A percentile compares a stretch with the other conserved stretches of the same genome.
Evolutionary conservation across 1,284 basidiomycete species (phyloP).

Genomic region (Ustilago hordei): DNA sequence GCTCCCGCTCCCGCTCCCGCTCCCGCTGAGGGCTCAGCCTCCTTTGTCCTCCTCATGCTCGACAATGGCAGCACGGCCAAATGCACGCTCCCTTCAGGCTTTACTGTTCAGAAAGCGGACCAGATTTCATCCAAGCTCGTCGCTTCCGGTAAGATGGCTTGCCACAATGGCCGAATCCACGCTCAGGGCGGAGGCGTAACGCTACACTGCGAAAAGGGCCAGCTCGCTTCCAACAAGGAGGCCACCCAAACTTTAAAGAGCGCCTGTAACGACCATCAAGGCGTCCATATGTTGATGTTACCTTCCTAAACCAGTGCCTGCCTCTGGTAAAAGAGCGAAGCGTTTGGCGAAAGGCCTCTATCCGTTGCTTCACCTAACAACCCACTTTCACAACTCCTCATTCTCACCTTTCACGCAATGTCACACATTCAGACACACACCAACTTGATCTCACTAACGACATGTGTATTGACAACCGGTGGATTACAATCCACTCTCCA

Average conservation of each 20-base stretch:
- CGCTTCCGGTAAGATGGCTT: slow-evolving; percentile 22
- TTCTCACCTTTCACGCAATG: neutral
- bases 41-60: slow-evolving; percentile 22
- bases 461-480: neutral
- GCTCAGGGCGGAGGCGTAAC: slow-evolving; percentile 3
- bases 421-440: neutral
- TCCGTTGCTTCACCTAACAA: too few relatives aligned
- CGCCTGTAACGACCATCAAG: slow-evolving; percentile 15
- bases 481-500: neutral
- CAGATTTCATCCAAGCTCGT: slow-evolving; percentile 22
- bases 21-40: neutral
- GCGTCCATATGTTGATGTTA: neutral
- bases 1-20: neutral
- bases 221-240: slow-evolving; percentile 2
- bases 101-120: slow-evolving; percentile 13
- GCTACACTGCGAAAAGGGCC: slow-evolving; percentile 17
- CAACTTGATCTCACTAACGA: neutral
- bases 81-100: slow-evolving; percentile 10
- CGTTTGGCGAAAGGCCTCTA: too few relatives aligned
- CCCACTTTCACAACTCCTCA: too few relatives aligned
- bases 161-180: neutral
- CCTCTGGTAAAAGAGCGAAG: too few relatives aligned
- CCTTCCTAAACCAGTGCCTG: too few relatives aligned
- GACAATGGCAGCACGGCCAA: neutral
- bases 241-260: slow-evolving; percentile 6